Evolutionary conservation across 257 asterid genomes (phyloP).

Genomic region (Ligustrum vulgare): DNA sequence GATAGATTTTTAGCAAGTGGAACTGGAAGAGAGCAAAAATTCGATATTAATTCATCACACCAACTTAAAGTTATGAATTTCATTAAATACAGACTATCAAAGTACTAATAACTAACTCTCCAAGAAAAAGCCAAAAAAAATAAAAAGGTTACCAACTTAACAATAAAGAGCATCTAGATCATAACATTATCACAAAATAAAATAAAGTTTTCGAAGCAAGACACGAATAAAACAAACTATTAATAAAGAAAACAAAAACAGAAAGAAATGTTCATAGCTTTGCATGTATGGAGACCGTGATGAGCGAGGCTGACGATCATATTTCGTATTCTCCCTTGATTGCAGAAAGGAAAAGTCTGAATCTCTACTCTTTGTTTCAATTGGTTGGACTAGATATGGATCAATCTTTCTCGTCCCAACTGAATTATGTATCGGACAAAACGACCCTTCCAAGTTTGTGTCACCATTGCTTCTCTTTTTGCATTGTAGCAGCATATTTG

Average conservation of each 20-base stretch:
- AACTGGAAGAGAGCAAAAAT: too few species aligned
- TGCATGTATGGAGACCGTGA: neutral
- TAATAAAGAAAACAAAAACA: neutral
- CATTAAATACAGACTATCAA: too few species aligned
- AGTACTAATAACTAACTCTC: too few species aligned
- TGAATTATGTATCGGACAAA: too few species aligned
- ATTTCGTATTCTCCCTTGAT: neutral
- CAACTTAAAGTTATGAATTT: neutral
- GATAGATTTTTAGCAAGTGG: neutral
- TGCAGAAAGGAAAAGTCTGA: neutral
- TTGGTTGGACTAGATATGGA: neutral
- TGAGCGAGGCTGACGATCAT: neutral
- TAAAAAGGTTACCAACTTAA: too few species aligned
- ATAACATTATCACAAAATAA: too few species aligned
- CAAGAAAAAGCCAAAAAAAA: too few species aligned
- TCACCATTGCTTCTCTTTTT: neutral
- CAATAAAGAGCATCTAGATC: too few species aligned
- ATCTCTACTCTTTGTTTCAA: neutral
- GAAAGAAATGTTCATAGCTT: neutral
- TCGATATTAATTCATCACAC: neutral
- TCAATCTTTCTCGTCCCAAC: neutral
- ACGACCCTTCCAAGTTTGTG: neutral
- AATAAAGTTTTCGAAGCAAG: neutral
- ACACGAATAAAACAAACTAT: neutral
- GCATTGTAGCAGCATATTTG: neutral